Base-by-base conservation (phyloP, 768 basidiomycete genomes). In the Galerina sulciceps region DNA sequence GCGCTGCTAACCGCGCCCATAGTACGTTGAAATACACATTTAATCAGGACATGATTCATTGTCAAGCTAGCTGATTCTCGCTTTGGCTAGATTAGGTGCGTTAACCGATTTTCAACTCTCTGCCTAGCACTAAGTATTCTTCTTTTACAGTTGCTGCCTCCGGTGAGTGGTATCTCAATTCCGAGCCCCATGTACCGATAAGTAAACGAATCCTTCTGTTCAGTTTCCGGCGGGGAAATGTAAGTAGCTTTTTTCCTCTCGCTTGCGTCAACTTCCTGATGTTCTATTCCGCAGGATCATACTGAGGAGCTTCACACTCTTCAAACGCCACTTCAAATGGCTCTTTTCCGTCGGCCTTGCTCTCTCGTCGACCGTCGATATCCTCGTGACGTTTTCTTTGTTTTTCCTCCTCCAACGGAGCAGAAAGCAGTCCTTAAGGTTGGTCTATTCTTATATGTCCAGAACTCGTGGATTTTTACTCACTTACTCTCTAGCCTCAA, bases 311-410 rank as follows among this genome's bases (percentile, higher is more conserved):
- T 60, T 47, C 38, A 15, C 37, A 1, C 40, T 53, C 10, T 65
- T 62, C 43, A 58, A 53, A 26, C 44, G 53, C 9, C 53, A 52
- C 14, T 60, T 65, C 40, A 20, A 83, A 81, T 83, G 81, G 81
- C 62, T 82, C 17, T 82, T 83, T 55, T 81, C 81, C 10, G 70
- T 79, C 20, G 83, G 83, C 6, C 71, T 84, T n/a, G 75, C 79
- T 2, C 69, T 84, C 36, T 84, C 82, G 1, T 77, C 78, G 1
- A 68, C 71, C 10, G 75, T 81, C 3, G 83, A 84, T 60, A 66
- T 84, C 31, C 44, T 83, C n/a, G 75, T 84, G 57, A 79, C 82
- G 0, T 69, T 67, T 0, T 75, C 75, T 14, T 67, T 84, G 45
- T 79, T 77, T 26, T 65, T 76, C 59, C 73, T 81, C 15, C 68